Conservation (phyloP, 768 basidiomycete species). For the Tylopilus sp. region DNA sequence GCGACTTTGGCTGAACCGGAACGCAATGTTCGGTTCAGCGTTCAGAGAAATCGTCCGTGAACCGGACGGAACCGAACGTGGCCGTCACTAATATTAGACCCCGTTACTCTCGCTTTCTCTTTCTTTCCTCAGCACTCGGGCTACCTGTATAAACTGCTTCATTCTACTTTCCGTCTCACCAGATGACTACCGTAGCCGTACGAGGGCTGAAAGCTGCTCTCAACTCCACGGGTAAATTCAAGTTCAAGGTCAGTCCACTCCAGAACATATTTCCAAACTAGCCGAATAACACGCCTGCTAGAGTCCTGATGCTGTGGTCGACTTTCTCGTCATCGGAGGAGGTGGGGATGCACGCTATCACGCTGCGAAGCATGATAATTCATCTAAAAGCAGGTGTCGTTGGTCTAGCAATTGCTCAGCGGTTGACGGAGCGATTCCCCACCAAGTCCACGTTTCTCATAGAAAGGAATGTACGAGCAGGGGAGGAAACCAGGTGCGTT, state of each 20-base stretch:
- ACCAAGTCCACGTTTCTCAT: conserved; percentile 73
- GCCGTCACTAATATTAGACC: too few relatives aligned
- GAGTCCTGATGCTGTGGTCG: conserved; percentile 69
- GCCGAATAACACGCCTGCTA: conserved; percentile 22
- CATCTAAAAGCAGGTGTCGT: conserved; percentile 56
- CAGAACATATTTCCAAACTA: not conserved
- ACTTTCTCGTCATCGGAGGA: conserved; percentile 86
- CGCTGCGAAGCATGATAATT: not conserved
- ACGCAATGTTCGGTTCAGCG: too few relatives aligned
- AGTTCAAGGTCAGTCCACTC: conserved; percentile 50
- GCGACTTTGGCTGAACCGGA: too few relatives aligned
- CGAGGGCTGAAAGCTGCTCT: conserved; percentile 57
- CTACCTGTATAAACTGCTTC: too few relatives aligned
- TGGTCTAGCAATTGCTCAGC: conserved; percentile 82
- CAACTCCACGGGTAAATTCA: conserved; percentile 56
- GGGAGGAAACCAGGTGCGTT: conserved; percentile 80
- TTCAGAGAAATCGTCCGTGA: too few relatives aligned
- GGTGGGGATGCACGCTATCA: conserved; percentile 39
- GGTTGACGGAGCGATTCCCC: conserved; percentile 61
- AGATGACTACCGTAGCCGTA: conserved; percentile 34
- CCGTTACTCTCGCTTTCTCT: too few relatives aligned
- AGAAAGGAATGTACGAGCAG: conserved; percentile 70
- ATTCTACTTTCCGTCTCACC: not conserved
- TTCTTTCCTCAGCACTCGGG: too few relatives aligned
- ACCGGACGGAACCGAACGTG: too few relatives aligned